Evolutionary conservation across 2,329 filamentous ascomycete genomes (phyloP), one percentile per base, ranked within the genome.

Genomic region (Colletotrichum zoysiae): DNA sequence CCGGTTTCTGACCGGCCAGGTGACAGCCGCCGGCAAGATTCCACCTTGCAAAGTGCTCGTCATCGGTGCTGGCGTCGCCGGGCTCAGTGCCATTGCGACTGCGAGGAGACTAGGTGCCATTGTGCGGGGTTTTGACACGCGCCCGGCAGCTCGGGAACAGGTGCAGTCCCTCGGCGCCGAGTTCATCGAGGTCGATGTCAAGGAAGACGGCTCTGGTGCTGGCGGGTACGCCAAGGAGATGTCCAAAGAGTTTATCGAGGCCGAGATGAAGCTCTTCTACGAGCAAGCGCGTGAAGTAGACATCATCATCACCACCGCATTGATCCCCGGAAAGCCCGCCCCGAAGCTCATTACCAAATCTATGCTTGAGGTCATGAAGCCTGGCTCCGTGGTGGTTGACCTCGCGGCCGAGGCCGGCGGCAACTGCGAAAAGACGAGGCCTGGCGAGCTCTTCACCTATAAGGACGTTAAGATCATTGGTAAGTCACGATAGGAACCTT

Each of bases 141-240:
- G 95, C 16, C 86, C 93, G n/a, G 95, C 93, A 12, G 94, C 92
- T 33, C 90, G 93, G 53, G 95, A 97, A 80, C 95, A 97, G 82
- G 94, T 97, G 1, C 93, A 97, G 79, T 97, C 94, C 6, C 88
- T 97, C 0, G 95, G 95, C 35, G 95, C 94, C 23, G 95, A 97
- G 78, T 97, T 97, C 77, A 89, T 97, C 75, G 93, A 97, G 81
- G 94, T 97, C 30, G 92, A 94, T 18, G 86, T 97, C 30, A 81
- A 95, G 75, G 95, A 97, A 81, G 94, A 96, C 72, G 95, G 95
- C 2, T 90, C 92, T 16, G 94, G 94, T 2, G 90, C 92, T 11
- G 94, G 95, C 38, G 95, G 95, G 20, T 97, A 97, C 78, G 94
- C 93, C 65, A 97, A 97, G 78, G 93, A 95, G 78, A 97, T 97